Conservation (phyloP, 2,329 filamentous ascomycete species). For the Aaosphaeria arxii region DNA sequence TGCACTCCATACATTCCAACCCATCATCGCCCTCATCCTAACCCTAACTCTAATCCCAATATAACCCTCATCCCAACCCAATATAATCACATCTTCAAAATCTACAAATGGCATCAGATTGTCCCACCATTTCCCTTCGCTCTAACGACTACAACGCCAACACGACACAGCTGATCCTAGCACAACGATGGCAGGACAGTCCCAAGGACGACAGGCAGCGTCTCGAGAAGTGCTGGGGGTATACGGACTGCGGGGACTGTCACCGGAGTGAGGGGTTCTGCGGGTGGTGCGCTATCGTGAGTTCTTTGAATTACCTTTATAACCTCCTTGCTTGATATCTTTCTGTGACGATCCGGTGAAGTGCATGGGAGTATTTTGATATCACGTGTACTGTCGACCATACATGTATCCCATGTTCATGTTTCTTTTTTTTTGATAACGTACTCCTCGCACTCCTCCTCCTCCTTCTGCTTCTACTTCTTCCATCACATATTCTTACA, state of each 20-base stretch:
- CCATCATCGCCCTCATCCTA: too few species aligned
- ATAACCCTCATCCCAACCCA: too few species aligned
- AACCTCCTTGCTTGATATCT: not conserved
- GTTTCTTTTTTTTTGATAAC: not conserved
- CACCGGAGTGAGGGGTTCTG: constrained; percentile 35
- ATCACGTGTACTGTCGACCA: not conserved
- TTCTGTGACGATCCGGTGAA: not conserved
- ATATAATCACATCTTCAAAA: too few species aligned
- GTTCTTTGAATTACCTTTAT: constrained; percentile 7
- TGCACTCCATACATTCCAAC: too few species aligned
- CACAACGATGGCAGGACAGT: constrained; percentile 21
- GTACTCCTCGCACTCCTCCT: not conserved
- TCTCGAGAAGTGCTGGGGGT: constrained; percentile 33
- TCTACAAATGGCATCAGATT: not conserved
- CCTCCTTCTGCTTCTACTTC: too few species aligned
- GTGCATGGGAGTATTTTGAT: not conserved
- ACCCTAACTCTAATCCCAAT: too few species aligned
- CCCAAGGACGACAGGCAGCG: constrained; percentile 29
- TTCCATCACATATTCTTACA: too few species aligned
- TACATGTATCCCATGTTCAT: not conserved
- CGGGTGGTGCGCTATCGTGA: constrained; percentile 45
- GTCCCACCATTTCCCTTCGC: not conserved
- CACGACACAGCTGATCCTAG: constrained; percentile 3
- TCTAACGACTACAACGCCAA: not conserved
- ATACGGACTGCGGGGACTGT: constrained; percentile 35